Evolutionary conservation across 148 eudicot genomes (phyloP).

Genomic region (Rhododendron molle): DNA sequence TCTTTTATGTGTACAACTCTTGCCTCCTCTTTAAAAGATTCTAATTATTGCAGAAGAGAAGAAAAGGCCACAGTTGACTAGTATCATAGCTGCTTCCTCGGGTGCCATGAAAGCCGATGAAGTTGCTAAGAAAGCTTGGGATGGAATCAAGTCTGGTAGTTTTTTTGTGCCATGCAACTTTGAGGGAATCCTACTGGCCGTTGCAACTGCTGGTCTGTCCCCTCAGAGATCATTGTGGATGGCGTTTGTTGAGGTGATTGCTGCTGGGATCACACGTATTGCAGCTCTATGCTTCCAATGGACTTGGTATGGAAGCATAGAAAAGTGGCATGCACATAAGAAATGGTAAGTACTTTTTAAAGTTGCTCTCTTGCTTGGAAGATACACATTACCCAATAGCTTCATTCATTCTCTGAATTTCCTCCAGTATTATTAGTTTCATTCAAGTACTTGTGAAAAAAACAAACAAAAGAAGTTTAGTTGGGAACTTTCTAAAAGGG

Average conservation of each 20-base stretch:
- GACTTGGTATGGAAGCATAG: conserved; percentile 71
- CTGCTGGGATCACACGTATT: conserved; percentile 54
- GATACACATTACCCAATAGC: background rate
- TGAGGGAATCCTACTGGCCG: conserved; percentile 55
- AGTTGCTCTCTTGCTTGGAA: background rate
- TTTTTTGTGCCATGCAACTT: conserved; percentile 83
- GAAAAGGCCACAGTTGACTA: conserved; percentile 60
- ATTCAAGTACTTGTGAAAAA: background rate
- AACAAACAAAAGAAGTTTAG: background rate
- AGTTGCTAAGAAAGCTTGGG: conserved; percentile 69
- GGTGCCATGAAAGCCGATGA: conserved; percentile 83
- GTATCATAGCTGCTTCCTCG: conserved; percentile 70
- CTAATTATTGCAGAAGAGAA: conserved; percentile 53
- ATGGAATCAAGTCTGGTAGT: conserved; percentile 61
- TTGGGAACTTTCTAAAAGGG: background rate
- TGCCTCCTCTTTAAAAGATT: background rate
- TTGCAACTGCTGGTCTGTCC: conserved; percentile 80
- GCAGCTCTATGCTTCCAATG: conserved; percentile 68
- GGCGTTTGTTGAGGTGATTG: conserved; percentile 83
- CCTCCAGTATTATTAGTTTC: background rate
- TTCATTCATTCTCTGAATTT: background rate
- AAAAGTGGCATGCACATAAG: conserved; percentile 55
- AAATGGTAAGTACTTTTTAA: conserved; percentile 27
- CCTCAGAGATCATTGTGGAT: conserved; percentile 78
- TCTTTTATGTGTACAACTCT: background rate